These are phyloP conservation scores for Rhodotorula babjevae DNA, from an alignment of 768 basidiomycete species.

Conservation along the genomic window DNA sequence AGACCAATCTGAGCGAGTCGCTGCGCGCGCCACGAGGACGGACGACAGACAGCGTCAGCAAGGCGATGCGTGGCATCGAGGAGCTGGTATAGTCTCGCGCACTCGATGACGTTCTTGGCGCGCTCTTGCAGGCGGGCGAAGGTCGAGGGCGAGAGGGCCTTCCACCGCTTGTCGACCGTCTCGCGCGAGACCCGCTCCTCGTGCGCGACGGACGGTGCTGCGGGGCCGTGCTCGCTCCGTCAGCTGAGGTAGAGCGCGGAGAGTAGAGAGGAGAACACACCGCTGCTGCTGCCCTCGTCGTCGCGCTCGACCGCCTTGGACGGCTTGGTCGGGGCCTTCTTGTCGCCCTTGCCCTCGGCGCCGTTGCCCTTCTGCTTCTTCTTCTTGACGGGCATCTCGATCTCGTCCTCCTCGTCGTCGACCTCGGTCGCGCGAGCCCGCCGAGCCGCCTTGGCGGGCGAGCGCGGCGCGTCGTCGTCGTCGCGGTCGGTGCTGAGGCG, in stretches of 20 bases:
- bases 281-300: too few species aligned
- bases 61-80: too few species aligned
- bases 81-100: too few species aligned
- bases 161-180: background rate
- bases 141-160: background rate
- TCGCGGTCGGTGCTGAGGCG: too few species aligned
- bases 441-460: too few species aligned
- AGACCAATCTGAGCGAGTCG: too few species aligned
- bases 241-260: too few species aligned
- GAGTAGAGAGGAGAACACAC: background rate
- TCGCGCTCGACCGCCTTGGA: background rate
- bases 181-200: background rate
- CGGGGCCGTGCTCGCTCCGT: too few species aligned
- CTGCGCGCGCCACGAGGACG: too few species aligned
- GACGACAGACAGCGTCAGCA: too few species aligned
- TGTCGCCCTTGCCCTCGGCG: background rate
- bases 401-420: background rate
- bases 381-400: background rate
- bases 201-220: background rate
- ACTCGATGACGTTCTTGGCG: background rate
- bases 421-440: too few species aligned
- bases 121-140: background rate
- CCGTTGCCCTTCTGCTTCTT: background rate
- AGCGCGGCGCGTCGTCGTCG: too few species aligned
- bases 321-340: background rate